A percentile compares a stretch with the other conserved stretches of the same genome.
phyloP scores from a whole-genome alignment of 768 basidiomycete genomes.

The Macrolepiota albuminosa region DNA sequence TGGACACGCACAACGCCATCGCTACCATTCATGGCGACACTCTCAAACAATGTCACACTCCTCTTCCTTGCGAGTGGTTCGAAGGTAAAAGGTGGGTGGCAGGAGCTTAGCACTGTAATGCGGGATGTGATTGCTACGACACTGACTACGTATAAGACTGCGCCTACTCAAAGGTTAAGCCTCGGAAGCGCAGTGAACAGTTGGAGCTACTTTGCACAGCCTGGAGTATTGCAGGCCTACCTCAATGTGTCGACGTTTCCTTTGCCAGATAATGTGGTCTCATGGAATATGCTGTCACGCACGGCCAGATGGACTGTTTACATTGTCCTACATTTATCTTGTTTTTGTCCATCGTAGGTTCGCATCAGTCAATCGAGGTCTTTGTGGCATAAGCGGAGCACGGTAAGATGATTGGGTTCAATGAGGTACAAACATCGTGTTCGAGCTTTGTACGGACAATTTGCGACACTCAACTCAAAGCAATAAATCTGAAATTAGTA shows the following conservation, averaged over 20 bases:
- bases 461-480: too few species aligned
- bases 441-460: too few species aligned
- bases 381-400: too few species aligned
- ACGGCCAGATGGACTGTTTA: neutral
- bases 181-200: constrained; percentile 3
- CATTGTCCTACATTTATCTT: too few species aligned
- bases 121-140: constrained; percentile 7
- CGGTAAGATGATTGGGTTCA: too few species aligned
- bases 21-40: constrained; percentile 14
- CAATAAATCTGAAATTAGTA: too few species aligned
- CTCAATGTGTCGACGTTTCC: neutral
- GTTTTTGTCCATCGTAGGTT: too few species aligned
- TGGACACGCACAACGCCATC: constrained; percentile 14
- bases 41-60: constrained; percentile 5
- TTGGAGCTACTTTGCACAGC: neutral
- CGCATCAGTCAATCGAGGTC: too few species aligned
- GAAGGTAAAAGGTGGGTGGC: constrained; percentile 6
- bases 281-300: neutral
- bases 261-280: neutral
- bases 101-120: neutral
- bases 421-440: too few species aligned
- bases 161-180: constrained; percentile 1
- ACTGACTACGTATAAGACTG: constrained; percentile 10
- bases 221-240: neutral
- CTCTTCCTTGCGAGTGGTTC: constrained; percentile 8